phyloP scores from a whole-genome alignment of 2,329 filamentous ascomycete species.

The Penicillium sp. region DNA sequence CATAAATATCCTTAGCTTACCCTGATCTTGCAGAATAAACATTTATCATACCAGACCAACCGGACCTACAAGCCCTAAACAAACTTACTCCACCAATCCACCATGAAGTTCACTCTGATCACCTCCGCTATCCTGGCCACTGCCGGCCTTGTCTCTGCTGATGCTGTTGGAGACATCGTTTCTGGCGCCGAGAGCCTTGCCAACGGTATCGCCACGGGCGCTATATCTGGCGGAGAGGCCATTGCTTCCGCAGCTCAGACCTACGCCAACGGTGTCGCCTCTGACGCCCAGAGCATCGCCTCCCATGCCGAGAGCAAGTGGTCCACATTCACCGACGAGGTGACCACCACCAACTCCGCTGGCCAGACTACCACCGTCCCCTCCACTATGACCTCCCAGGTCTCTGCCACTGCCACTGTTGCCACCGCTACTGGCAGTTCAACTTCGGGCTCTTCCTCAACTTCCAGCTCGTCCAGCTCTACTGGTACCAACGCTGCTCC shows the following conservation, averaged over 20 bases:
- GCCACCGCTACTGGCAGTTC: slow-evolving; percentile 3
- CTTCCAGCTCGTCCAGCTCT: slow-evolving; percentile 7
- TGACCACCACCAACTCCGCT: slow-evolving; percentile 18
- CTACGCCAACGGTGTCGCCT: neutral
- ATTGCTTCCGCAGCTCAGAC: slow-evolving; percentile 2
- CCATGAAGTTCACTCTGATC: slow-evolving; percentile 30
- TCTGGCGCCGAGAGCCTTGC: slow-evolving; percentile 14
- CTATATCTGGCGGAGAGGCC: neutral
- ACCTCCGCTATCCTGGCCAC: slow-evolving; percentile 26
- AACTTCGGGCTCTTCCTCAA: neutral
- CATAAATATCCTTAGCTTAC: neutral
- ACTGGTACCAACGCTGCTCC: slow-evolving; percentile 18
- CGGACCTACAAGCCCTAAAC: neutral
- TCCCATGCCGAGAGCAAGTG: slow-evolving; percentile 14
- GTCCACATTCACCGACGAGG: slow-evolving; percentile 4
- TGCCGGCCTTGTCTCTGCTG: slow-evolving; percentile 21
- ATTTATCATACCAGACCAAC: neutral
- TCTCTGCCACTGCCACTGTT: slow-evolving; percentile 6
- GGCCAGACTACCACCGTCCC: slow-evolving; percentile 19
- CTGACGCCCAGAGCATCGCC: neutral
- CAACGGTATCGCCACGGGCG: neutral
- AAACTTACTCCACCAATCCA: neutral
- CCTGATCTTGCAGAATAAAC: neutral
- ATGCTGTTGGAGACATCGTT: slow-evolving; percentile 20
- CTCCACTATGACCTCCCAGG: slow-evolving; percentile 14